These are phyloP conservation scores for Monosporascus sp. DNA, from an alignment of 2,329 filamentous ascomycete species.

Conservation along the genomic window DNA sequence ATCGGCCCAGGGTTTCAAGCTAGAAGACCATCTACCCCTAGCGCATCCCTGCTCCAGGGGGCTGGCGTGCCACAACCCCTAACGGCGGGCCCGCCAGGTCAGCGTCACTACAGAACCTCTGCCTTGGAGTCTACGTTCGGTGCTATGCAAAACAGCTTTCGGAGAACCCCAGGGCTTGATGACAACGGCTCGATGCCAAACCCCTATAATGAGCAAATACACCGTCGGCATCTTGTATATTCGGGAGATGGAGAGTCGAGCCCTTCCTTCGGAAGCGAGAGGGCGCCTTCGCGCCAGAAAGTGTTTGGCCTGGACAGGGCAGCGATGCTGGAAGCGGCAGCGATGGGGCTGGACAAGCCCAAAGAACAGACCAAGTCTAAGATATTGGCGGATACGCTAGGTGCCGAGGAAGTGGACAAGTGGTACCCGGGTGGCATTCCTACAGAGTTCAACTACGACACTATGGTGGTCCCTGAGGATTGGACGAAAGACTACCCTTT, in stretches of 20 bases:
- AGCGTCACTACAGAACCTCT: conserved; percentile 42
- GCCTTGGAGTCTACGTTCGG: conserved; percentile 35
- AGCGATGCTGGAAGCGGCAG: too few relatives aligned
- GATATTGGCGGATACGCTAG: conserved; percentile 26
- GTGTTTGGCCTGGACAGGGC: background rate
- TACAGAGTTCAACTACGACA: conserved; percentile 18
- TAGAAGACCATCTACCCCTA: conserved; percentile 12
- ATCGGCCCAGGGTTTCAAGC: conserved; percentile 7
- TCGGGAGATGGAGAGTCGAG: conserved; percentile 7
- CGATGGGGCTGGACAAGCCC: background rate
- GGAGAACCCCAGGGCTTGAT: conserved; percentile 18
- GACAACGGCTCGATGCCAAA: conserved; percentile 8
- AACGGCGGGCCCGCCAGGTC: conserved; percentile 50
- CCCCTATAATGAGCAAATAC: conserved; percentile 3
- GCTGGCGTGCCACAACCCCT: conserved; percentile 43
- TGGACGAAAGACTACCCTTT: conserved; percentile 19
- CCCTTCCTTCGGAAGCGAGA: conserved; percentile 6
- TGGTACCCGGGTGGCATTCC: conserved; percentile 30
- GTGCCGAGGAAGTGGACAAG: conserved; percentile 16
- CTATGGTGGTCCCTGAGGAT: conserved; percentile 9
- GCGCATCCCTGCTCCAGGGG: conserved; percentile 21
- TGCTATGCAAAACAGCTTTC: conserved; percentile 22
- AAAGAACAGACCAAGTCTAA: conserved; percentile 1
- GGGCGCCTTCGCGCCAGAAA: conserved; percentile 4
- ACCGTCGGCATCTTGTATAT: conserved; percentile 1